Evolutionary conservation across 306 rosid species (phyloP).

Genomic region (Begonia masoniana): DNA sequence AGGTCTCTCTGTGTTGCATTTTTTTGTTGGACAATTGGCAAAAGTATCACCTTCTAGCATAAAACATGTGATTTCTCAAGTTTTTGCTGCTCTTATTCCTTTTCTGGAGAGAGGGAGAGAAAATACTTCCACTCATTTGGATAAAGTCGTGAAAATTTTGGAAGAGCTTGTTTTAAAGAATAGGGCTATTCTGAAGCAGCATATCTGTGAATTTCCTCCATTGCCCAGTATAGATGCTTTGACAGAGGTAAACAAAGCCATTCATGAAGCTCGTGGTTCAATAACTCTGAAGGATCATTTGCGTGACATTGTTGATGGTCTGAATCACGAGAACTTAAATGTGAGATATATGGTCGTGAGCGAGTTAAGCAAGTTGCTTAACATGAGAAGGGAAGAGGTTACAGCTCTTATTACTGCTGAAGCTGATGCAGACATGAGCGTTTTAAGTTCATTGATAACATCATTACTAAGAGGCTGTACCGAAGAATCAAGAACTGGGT

Average conservation of each 20-base stretch:
- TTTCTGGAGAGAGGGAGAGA: constrained; percentile 72
- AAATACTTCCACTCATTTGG: constrained; percentile 54
- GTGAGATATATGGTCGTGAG: constrained; percentile 88
- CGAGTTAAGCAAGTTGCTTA: constrained; percentile 73
- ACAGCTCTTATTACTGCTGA: constrained; percentile 63
- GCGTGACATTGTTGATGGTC: constrained; percentile 64
- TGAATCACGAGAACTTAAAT: constrained; percentile 88
- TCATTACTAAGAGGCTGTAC: constrained; percentile 80
- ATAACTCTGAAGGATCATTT: constrained; percentile 70
- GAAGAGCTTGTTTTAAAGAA: constrained; percentile 74
- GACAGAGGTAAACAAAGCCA: constrained; percentile 62
- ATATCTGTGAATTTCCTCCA: constrained; percentile 70
- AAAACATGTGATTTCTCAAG: constrained; percentile 79
- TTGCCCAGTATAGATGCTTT: constrained; percentile 70
- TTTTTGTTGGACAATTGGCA: constrained; percentile 64
- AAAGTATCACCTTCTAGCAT: constrained; percentile 72
- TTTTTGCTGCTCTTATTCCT: constrained; percentile 89
- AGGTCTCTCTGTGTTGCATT: constrained; percentile 73
- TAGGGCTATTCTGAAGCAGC: constrained; percentile 44
- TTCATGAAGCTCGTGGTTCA: constrained; percentile 78
- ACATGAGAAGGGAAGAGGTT: constrained; percentile 62
- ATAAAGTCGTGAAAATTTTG: constrained; percentile 61
- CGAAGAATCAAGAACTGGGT: constrained; percentile 73
- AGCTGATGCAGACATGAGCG: constrained; percentile 67
- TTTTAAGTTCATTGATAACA: constrained; percentile 73